Percentiles rank a stretch among this genome's conserved stretches.
phyloP scores from a whole-genome alignment of 345 rosid species.

The Clarkia xantiana region DNA sequence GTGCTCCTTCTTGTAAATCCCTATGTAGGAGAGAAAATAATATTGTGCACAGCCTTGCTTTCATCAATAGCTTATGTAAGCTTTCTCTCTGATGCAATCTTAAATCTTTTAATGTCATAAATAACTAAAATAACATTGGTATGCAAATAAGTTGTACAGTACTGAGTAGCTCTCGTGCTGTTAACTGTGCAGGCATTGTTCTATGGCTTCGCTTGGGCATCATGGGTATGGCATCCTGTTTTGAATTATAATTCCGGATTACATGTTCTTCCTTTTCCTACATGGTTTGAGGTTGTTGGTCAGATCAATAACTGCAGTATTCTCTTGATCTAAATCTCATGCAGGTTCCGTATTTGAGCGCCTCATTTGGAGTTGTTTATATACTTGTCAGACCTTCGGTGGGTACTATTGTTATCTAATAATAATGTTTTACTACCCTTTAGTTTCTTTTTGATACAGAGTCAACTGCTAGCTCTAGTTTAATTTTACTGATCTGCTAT shows the following conservation, averaged over 20 bases:
- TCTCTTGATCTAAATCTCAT: background rate
- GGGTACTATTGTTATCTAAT: background rate
- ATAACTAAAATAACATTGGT: too few species aligned
- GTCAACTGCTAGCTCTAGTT: constrained; percentile 8
- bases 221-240: constrained; percentile 24
- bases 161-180: too few species aligned
- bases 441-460: constrained; percentile 3
- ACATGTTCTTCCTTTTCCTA: background rate
- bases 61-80: constrained; percentile 49
- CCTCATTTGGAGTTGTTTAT: constrained; percentile 40
- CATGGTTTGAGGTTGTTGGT: background rate
- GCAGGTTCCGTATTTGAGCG: constrained; percentile 38
- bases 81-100: background rate
- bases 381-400: constrained; percentile 38
- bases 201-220: constrained; percentile 41
- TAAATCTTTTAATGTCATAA: too few species aligned
- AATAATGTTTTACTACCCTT: too few species aligned
- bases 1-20: constrained; percentile 40
- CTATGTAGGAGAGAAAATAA: constrained; percentile 32
- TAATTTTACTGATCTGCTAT: background rate
- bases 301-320: background rate
- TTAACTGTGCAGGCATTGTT: constrained; percentile 24
- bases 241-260: background rate
- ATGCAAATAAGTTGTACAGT: too few species aligned
- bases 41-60: constrained; percentile 30